phyloP scores from a whole-genome alignment of 495 filamentous ascomycete genomes.

The Neurospora sp. region DNA sequence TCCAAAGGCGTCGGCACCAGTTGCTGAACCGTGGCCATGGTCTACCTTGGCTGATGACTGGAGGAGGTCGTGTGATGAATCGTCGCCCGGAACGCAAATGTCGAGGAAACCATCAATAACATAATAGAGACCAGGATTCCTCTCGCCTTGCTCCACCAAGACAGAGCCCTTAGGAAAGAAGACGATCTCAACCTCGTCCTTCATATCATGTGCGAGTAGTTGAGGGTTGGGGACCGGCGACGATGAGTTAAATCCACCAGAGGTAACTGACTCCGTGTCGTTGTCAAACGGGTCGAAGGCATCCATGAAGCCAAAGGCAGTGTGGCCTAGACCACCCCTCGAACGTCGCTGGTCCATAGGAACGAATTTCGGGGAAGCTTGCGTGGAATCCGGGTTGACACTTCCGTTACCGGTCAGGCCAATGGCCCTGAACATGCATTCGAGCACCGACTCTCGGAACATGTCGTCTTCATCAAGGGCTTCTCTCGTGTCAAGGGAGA shows the following conservation, averaged over 20 bases:
- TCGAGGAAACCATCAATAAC: constrained; percentile 96
- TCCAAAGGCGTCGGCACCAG: constrained; percentile 20
- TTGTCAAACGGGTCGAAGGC: constrained; percentile 74
- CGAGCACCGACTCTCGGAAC: constrained; percentile 82
- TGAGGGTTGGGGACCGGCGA: constrained; percentile 32
- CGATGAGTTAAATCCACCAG: constrained; percentile 37
- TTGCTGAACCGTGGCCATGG: not conserved
- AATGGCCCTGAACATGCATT: constrained; percentile 93
- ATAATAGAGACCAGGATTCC: constrained; percentile 93
- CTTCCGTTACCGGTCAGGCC: constrained; percentile 60
- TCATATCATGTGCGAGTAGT: constrained; percentile 59
- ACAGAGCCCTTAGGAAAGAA: constrained; percentile 92
- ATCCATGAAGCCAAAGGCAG: constrained; percentile 93
- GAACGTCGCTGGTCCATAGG: constrained; percentile 78
- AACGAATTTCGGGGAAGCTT: constrained; percentile 73
- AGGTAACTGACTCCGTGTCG: constrained; percentile 77
- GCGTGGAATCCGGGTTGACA: constrained; percentile 61
- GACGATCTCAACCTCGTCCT: constrained; percentile 92
- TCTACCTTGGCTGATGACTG: constrained; percentile 17
- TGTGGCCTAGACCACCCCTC: constrained; percentile 67
- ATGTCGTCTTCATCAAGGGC: constrained; percentile 73
- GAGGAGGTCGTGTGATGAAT: constrained; percentile 25
- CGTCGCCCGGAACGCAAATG: constrained; percentile 50
- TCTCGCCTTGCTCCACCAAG: constrained; percentile 92
- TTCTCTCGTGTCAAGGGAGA: constrained; percentile 55